Conservation (phyloP, 768 basidiomycete species). For the Brasilioporus rufonigricans region DNA sequence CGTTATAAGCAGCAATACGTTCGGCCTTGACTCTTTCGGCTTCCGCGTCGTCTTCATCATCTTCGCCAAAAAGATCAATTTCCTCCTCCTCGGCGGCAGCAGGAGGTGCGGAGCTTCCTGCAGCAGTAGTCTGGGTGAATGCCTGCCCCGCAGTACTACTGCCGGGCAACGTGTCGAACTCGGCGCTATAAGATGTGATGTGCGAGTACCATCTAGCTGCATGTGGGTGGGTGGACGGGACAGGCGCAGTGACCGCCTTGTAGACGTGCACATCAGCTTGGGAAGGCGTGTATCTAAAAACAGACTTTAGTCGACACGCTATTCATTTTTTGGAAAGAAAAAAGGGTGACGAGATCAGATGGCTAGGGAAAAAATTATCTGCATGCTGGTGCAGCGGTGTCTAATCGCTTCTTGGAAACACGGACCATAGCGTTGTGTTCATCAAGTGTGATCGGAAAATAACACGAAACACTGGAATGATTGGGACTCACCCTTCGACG, state of each 20-base stretch:
- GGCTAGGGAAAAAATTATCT: slow-evolving; percentile 67
- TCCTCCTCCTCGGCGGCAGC: slow-evolving; percentile 56
- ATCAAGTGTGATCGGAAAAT: slow-evolving; percentile 43
- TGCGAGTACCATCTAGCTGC: slow-evolving; percentile 92
- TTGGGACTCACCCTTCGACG: slow-evolving; percentile 77
- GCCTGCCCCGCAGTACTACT: slow-evolving; percentile 79
- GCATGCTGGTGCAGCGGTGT: slow-evolving; percentile 81
- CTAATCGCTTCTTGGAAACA: slow-evolving; percentile 96
- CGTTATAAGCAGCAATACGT: slow-evolving; percentile 90
- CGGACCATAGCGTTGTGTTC: slow-evolving; percentile 87
- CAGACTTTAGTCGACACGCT: slow-evolving; percentile 8
- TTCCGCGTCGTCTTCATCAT: slow-evolving; percentile 80
- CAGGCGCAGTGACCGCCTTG: slow-evolving; percentile 72
- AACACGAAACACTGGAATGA: slow-evolving; percentile 2
- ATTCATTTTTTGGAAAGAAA: background rate
- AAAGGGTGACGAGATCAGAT: slow-evolving; percentile 52
- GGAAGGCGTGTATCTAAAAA: slow-evolving; percentile 77
- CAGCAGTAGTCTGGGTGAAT: slow-evolving; percentile 53
- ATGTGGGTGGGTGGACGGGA: slow-evolving; percentile 64
- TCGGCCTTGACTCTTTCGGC: slow-evolving; percentile 87
- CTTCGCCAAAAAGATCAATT: slow-evolving; percentile 87
- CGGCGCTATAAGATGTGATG: slow-evolving; percentile 81
- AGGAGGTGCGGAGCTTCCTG: slow-evolving; percentile 44
- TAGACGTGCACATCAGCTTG: slow-evolving; percentile 94
- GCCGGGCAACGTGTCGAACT: slow-evolving; percentile 77